Evolutionary conservation across 2,329 filamentous ascomycete genomes (phyloP), one percentile per base, ranked within the genome.

Genomic region (Leptographium flavum): DNA sequence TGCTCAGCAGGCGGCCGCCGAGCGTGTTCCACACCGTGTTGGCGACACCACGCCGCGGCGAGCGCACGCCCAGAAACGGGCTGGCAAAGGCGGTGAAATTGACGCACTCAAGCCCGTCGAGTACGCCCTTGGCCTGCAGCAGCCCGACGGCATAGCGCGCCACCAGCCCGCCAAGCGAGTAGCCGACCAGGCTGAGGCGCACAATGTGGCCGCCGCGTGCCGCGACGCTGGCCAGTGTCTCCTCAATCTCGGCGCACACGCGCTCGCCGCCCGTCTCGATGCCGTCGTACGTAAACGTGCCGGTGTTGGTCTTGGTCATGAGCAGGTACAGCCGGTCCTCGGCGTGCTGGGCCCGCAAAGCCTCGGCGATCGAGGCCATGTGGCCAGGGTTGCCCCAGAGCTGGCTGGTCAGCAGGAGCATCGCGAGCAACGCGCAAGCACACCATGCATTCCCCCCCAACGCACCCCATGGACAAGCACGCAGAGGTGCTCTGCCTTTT

Each of bases 31-130:
- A 95, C 47, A 83, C 65, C 57, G 71, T 74, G 57, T 77, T 79
- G 46, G 73, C 68, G 64, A 73, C 73, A 15, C 83, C 83, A 39
- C 73, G 75, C 37, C 79, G 63, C 1, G 84, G 83, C 1, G 78
- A 76, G 42, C 82, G 71, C 2, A 83, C 82, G n/a, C 84, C 84
- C 8, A 88, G 70, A 62, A 88, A 84, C 22, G 84, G 90, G 28
- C 83, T 81, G 5, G 84, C 90, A 62, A 96, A 95, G 1, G 88
- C 94, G 3, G 83, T 86, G 63, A 96, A 95, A 68, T 94, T 95
- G 63, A 90, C 75, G 52, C 90, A 90, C 57, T 87, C 73, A 23
- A 96, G 70, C 47, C 72, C 71, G 46, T 94, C 81, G 46, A 96
- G 79, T 47, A 86, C 70, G 9, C 87, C 87, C 55, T 83, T 84